Conservation (phyloP, 75 land plant genomes). For the Azolla pinnata region DNA sequence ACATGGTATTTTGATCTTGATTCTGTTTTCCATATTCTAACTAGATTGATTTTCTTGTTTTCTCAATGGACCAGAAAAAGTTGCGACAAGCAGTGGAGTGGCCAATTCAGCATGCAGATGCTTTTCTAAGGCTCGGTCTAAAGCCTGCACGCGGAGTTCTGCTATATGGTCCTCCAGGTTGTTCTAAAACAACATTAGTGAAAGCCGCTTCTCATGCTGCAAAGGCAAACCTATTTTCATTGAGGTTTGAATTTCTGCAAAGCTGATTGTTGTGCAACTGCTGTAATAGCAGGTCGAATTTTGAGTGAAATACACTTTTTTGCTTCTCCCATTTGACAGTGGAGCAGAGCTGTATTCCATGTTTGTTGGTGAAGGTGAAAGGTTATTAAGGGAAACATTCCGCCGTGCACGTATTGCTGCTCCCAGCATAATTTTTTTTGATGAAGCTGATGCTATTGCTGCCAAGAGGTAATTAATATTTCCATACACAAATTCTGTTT, state of each 20-base stretch:
- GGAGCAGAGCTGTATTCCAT: slow-evolving; percentile 84
- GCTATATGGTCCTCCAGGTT: slow-evolving; percentile 91
- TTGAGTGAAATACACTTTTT: not conserved
- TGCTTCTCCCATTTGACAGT: slow-evolving; percentile 23
- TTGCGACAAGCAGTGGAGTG: slow-evolving; percentile 84
- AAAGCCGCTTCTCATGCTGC: slow-evolving; percentile 95
- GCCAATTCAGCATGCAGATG: slow-evolving; percentile 82
- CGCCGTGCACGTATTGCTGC: slow-evolving; percentile 71
- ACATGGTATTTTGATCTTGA: too few relatives aligned
- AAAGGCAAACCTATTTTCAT: slow-evolving; percentile 69
- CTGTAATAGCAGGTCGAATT: not conserved
- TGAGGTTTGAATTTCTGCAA: too few relatives aligned
- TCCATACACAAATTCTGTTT: too few relatives aligned
- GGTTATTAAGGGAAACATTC: slow-evolving; percentile 69
- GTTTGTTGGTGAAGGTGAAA: slow-evolving; percentile 97
- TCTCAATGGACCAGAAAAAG: slow-evolving; percentile 48
- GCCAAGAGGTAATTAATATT: slow-evolving; percentile 35
- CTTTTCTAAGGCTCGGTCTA: slow-evolving; percentile 66
- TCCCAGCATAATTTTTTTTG: slow-evolving; percentile 89
- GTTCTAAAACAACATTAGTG: slow-evolving; percentile 90
- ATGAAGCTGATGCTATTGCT: slow-evolving; percentile 78
- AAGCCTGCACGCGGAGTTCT: slow-evolving; percentile 69
- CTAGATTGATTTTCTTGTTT: slow-evolving; percentile 2
- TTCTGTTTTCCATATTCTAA: not conserved
- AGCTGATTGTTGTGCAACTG: too few relatives aligned